phyloP scores from a whole-genome alignment of 2,329 filamentous ascomycete species.

The Aspergillus sp. region DNA sequence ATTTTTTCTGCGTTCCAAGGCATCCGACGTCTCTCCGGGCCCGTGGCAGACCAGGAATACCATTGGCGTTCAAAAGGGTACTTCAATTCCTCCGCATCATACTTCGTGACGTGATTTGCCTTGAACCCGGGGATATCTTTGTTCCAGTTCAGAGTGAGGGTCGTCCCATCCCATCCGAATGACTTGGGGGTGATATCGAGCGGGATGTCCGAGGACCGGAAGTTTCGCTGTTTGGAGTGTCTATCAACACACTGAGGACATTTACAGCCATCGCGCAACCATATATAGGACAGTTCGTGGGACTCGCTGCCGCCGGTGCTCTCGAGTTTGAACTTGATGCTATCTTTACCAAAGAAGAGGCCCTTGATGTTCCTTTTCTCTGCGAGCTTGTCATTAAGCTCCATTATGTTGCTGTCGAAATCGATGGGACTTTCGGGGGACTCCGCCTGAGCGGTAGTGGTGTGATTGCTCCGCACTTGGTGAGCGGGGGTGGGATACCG shows the following conservation, averaged over 20 bases:
- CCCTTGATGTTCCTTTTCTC: not conserved
- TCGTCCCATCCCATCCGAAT: slow-evolving; percentile 41
- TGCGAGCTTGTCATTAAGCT: not conserved
- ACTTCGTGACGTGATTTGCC: slow-evolving; percentile 46
- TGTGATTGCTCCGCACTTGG: not conserved
- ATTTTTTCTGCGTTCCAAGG: slow-evolving; percentile 46
- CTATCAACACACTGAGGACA: slow-evolving; percentile 60
- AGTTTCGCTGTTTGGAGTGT: slow-evolving; percentile 66
- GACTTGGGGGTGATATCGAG: slow-evolving; percentile 46
- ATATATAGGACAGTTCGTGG: slow-evolving; percentile 20
- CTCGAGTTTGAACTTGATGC: not conserved
- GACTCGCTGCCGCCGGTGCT: not conserved
- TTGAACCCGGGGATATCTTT: slow-evolving; percentile 56
- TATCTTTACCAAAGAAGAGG: not conserved
- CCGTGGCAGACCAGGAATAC: not conserved
- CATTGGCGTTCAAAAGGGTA: not conserved
- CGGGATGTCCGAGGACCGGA: slow-evolving; percentile 69
- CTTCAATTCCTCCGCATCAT: slow-evolving; percentile 26
- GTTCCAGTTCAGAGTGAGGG: slow-evolving; percentile 65
- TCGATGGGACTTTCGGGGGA: not conserved
- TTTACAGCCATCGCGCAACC: slow-evolving; percentile 60
- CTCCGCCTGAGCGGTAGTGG: not conserved
- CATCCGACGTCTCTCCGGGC: slow-evolving; percentile 23
- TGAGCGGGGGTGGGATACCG: slow-evolving; percentile 10
- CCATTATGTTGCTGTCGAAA: not conserved